A percentile compares a stretch with the other conserved stretches of the same genome.
Evolutionary conservation across 2,329 filamentous ascomycete species (phyloP).

Genomic region (Hypoxylon rubiginosum): DNA sequence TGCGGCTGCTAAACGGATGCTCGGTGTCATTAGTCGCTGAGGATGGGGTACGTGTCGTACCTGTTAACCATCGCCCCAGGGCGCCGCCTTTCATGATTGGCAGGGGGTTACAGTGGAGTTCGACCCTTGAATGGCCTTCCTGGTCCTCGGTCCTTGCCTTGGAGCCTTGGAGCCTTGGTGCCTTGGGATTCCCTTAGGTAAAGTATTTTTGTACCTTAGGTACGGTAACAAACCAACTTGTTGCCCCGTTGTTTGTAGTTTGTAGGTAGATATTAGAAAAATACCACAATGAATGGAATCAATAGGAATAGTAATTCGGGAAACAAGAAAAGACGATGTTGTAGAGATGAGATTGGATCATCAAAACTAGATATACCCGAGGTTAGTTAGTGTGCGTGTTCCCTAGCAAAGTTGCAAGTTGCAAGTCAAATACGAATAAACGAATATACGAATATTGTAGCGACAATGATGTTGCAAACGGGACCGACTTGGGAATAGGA

Average conservation of each 20-base stretch:
- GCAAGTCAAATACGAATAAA: too few relatives aligned
- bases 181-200: conserved; percentile 7
- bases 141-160: conserved; percentile 39
- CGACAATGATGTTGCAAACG: conserved; percentile 2
- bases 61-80: conserved; percentile 49
- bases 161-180: conserved; percentile 9
- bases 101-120: conserved; percentile 37
- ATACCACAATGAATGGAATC: too few relatives aligned
- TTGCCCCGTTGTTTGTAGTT: too few relatives aligned
- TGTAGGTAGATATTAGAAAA: too few relatives aligned
- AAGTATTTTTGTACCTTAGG: conserved; percentile 12
- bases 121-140: conserved; percentile 44
- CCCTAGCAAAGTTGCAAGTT: background rate
- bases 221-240: conserved; percentile 30
- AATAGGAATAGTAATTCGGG: background rate
- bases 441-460: background rate
- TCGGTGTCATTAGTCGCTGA: conserved; percentile 46
- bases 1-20: conserved; percentile 47
- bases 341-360: background rate
- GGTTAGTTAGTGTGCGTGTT: background rate
- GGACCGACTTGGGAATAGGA: conserved; percentile 7
- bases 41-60: conserved; percentile 45
- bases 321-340: background rate
- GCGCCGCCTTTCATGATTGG: conserved; percentile 48
- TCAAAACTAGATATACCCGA: background rate